These are phyloP conservation scores for Colletotrichum tropicale DNA, from an alignment of 2,329 filamentous ascomycete genomes.

Conservation along the genomic window DNA sequence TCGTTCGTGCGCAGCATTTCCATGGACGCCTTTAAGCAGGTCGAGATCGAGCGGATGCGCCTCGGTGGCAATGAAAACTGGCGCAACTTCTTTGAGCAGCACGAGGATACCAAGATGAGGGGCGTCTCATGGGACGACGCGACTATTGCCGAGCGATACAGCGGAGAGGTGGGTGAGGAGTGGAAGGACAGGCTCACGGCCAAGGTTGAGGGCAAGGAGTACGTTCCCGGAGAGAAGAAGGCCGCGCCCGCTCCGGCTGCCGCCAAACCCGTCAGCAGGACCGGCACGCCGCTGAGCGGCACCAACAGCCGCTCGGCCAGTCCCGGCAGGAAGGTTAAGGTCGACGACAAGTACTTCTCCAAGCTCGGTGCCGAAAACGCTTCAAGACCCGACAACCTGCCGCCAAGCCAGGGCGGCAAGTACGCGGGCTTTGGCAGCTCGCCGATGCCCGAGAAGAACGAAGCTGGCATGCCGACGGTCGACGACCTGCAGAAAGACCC, in stretches of 20 bases:
- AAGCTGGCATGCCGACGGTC: conserved; percentile 66
- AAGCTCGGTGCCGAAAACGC: conserved; percentile 85
- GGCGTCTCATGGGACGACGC: conserved; percentile 82
- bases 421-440: conserved; percentile 89
- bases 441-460: conserved; percentile 55
- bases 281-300: conserved; percentile 45
- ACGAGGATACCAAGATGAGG: conserved; percentile 68
- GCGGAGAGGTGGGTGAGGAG: conserved; percentile 89
- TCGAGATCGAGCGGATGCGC: conserved; percentile 93
- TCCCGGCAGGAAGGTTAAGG: conserved; percentile 57
- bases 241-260: conserved; percentile 30
- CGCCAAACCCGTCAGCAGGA: conserved; percentile 40
- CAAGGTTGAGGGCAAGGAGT: conserved; percentile 88
- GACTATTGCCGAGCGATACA: conserved; percentile 89
- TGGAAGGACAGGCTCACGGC: conserved; percentile 90
- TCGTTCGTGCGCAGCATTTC: conserved; percentile 97
- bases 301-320: conserved; percentile 45
- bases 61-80: conserved; percentile 88
- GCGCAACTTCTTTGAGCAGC: conserved; percentile 83
- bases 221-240: conserved; percentile 74
- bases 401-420: conserved; percentile 91
- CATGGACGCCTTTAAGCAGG: conserved; percentile 97
- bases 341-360: conserved; percentile 90
- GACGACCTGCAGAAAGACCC: conserved; percentile 93
- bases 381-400: conserved; percentile 71